Evolutionary conservation across 2,329 filamentous ascomycete species (phyloP).

Genomic region (Fusarium udum): DNA sequence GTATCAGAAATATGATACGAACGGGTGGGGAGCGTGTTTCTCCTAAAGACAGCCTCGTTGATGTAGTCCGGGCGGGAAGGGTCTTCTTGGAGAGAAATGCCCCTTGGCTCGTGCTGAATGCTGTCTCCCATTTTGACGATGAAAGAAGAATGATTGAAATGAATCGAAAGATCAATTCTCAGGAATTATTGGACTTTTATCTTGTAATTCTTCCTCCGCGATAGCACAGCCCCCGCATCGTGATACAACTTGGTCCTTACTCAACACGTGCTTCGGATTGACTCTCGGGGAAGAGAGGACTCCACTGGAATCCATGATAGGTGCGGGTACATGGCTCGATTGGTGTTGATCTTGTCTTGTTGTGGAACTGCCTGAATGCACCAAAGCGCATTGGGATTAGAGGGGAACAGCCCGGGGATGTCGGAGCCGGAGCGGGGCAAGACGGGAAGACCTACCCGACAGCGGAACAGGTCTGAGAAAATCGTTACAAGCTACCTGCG

Average conservation of each 20-base stretch:
- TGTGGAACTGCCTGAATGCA: neutral
- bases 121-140: conserved; percentile 33
- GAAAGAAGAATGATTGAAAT: neutral
- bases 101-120: conserved; percentile 25
- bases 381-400: neutral
- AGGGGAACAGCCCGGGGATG: conserved; percentile 16
- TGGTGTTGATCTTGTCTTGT: conserved; percentile 22
- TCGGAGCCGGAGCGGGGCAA: conserved; percentile 9
- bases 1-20: conserved; percentile 63
- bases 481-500: no score
- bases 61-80: conserved; percentile 56
- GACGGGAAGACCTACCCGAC: neutral
- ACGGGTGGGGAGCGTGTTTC: conserved; percentile 62
- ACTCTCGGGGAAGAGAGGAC: neutral
- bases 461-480: neutral
- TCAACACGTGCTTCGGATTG: conserved; percentile 22
- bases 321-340: conserved; percentile 25
- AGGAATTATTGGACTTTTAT: conserved; percentile 25
- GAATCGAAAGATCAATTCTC: neutral
- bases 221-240: conserved; percentile 21
- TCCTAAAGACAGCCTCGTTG: conserved; percentile 61
- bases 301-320: conserved; percentile 32
- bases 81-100: conserved; percentile 49
- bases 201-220: neutral
- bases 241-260: conserved; percentile 15